These are phyloP conservation scores for Phytopythium cucurbitacearum DNA, from an alignment of 352 stramenopile genomes.

Conservation along the genomic window DNA sequence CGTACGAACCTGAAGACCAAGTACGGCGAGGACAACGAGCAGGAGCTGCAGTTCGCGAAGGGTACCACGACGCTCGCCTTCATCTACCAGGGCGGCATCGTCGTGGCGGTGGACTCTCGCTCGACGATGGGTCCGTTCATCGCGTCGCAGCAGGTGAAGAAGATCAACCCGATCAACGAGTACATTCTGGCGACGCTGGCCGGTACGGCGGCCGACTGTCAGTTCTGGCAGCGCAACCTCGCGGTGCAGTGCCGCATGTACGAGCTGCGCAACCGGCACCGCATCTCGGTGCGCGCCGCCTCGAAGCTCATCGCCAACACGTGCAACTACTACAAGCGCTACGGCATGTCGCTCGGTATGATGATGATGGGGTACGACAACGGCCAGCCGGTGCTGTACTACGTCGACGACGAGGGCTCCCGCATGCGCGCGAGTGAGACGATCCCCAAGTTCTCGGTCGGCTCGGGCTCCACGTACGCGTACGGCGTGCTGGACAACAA, in stretches of 20 bases:
- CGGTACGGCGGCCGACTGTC: constrained; percentile 97
- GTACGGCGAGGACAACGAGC: constrained; percentile 94
- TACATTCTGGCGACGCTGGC: constrained; percentile 99
- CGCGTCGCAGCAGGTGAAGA: constrained; percentile 98
- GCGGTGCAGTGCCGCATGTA: constrained; percentile 96
- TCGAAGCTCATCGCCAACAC: constrained; percentile 99
- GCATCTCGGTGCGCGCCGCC: constrained; percentile 97
- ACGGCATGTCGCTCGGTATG: constrained; percentile 96
- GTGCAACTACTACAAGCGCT: constrained; percentile 95
- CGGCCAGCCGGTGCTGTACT: constrained; percentile 97
- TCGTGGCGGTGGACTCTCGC: constrained; percentile 98
- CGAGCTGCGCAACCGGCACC: constrained; percentile 98
- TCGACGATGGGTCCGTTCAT: constrained; percentile 99
- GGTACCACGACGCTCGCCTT: constrained; percentile 99
- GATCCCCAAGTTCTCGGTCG: constrained; percentile 97
- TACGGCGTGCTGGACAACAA: constrained; percentile 98
- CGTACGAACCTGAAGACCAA: constrained; percentile 96
- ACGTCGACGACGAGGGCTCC: constrained; percentile 99
- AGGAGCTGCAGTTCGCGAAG: constrained; percentile 98
- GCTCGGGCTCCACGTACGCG: constrained; percentile 98
- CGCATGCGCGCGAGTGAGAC: constrained; percentile 94
- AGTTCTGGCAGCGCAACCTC: constrained; percentile 99
- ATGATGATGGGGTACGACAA: constrained; percentile 99
- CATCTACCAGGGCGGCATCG: constrained; percentile 98
- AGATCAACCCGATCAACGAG: constrained; percentile 99